These are phyloP conservation scores for Rhododendron ovatum DNA, from an alignment of 148 eudicot species.

Conservation along the genomic window DNA sequence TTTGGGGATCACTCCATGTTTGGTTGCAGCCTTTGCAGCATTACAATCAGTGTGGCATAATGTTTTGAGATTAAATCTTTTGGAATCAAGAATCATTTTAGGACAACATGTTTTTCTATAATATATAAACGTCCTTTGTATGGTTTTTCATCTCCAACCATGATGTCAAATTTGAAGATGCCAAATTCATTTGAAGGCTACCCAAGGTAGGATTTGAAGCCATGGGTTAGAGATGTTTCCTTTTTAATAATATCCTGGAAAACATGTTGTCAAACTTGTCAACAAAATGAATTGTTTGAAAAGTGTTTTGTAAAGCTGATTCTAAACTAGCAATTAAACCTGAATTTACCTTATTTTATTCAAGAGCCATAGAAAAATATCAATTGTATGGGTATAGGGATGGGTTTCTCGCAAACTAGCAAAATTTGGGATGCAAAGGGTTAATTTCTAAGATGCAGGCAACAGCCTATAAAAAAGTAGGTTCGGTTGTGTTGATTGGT, in stretches of 20 bases:
- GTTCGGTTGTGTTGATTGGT: background rate
- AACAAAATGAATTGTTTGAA: background rate
- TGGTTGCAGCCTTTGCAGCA: background rate
- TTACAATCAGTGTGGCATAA: background rate
- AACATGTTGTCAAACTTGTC: background rate
- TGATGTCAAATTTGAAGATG: too few relatives aligned
- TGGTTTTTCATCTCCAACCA: background rate
- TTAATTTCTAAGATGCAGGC: background rate
- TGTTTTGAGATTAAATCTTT: background rate
- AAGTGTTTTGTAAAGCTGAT: background rate
- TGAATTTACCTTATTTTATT: too few relatives aligned
- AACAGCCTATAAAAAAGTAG: background rate
- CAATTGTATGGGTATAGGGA: background rate
- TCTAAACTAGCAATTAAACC: background rate
- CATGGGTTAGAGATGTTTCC: too few relatives aligned
- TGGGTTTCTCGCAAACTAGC: background rate
- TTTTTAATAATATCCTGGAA: background rate
- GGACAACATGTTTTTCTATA: background rate
- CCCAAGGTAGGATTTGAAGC: too few relatives aligned
- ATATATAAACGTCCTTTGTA: background rate
- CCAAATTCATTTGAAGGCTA: too few relatives aligned
- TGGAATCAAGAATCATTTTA: background rate
- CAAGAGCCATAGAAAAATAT: background rate
- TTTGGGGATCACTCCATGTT: background rate
- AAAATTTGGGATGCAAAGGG: background rate